Evolutionary conservation across 2,329 filamentous ascomycete genomes (phyloP), one percentile per base, ranked within the genome.

Genomic region (Pseudogymnoascus sp.): DNA sequence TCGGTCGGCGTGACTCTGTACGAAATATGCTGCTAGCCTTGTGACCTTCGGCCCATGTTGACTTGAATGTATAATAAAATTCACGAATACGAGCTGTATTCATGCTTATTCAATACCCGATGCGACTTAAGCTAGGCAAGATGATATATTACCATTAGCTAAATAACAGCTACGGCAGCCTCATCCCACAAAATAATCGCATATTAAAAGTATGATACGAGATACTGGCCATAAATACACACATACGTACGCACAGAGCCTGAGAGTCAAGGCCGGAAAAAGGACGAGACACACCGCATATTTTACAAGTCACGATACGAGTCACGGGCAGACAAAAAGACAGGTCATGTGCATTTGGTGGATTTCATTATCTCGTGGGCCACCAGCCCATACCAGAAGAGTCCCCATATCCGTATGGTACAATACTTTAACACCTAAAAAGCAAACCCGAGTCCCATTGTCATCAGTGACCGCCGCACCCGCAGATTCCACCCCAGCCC

Each of bases 381-480:
- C 61, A 63, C 65, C 67, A 66, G 66, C 42, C 66, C 67, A 69
- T 68, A 68, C 63, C 63, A 59, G 63, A 66, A 61, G 64, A 59
- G 42, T 62, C 63, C 69, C 69, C 65, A 67, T 66, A 68, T 67
- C 65, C 67, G 44, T 70, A 70, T 70, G 68, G 69, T 70, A 70
- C 69, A 70, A 68, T 63, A 33, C 42, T 47, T 66, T 64, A 70
- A 70, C 69, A 70, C 68, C 68, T 31, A 63, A 65, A 70, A 68
- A 63, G 63, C 66, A 68, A 63, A 65, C 66, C 68, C 68, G 67
- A 28, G 66, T 65, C 69, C 68, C 67, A 66, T 64, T 59, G 64
- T 65, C 62, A 63, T 63, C 40, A 63, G 25, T 35, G 35, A 42
- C 60, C 60, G 38, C 63, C 53, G 33, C 33, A 33, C 40, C 60